Evolutionary conservation across 495 filamentous ascomycete genomes (phyloP), one percentile per base, ranked within the genome.

Genomic region (Xylaria castorea): DNA sequence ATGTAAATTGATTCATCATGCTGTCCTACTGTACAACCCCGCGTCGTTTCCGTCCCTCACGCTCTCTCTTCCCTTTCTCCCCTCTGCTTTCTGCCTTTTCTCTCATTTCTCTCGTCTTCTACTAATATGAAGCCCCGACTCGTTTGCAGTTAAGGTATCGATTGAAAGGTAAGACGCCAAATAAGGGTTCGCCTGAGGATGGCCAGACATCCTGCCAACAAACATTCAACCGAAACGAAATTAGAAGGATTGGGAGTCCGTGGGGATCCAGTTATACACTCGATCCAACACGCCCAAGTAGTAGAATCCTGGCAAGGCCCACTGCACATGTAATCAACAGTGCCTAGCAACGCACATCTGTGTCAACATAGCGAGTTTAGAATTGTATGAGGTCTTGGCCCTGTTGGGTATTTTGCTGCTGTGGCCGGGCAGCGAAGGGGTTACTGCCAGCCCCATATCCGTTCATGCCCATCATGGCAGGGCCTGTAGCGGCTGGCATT

Each of bases 311-410:
- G 20, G 46, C 2, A 48, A 53, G n/a, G 3, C 36, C 20, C 9
- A 46, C 44, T 30, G 30, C 12, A 27, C 3, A 34, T 55, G 57
- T n/a, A 71, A 34, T 61, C 34, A n/a, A 34, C 20, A 57, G 11
- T 36, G 38, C 22, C 38, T 9, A 60, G 69, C 38, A 27, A 38
- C 36, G 36, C 38, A 11, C 48, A 60, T 58, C 66, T 69, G 46
- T 32, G 38, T 40, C 53, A 74, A 68, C 42, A 63, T 67, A 38
- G 38, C 61, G 34, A 62, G 53, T 75, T 74, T 89, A 98, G 76
- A 97, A 89, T 85, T 98, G 94, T 81, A 99, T 99, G 86, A 99
- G 85, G 83, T 96, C 95, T 71, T 92, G 91, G 38, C 88, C 86
- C 73, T 85, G 85, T 77, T 91, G 89, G 74, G 89, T 87, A 75